These are phyloP conservation scores for Tylopilus felleus DNA, from an alignment of 768 basidiomycete genomes.

Conservation along the genomic window DNA sequence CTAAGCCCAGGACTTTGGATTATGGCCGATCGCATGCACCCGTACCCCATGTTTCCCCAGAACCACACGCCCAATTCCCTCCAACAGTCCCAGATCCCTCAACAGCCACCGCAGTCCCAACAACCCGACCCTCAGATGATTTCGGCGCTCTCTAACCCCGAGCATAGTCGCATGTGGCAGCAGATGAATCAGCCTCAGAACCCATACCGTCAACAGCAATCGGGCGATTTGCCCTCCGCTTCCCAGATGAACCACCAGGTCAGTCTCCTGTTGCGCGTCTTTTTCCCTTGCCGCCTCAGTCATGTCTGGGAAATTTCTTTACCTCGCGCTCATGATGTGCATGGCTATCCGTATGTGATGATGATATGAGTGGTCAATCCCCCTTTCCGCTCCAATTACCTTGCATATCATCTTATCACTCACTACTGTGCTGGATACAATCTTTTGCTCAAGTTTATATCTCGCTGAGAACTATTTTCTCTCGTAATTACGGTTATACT, in stretches of 20 bases:
- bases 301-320: constrained; percentile 17
- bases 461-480: constrained; percentile 1
- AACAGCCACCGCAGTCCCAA: constrained; percentile 45
- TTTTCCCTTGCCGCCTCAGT: constrained; percentile 10
- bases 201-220: constrained; percentile 41
- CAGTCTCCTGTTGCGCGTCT: constrained; percentile 25
- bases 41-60: constrained; percentile 52
- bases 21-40: constrained; percentile 62
- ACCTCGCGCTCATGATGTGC: constrained; percentile 12
- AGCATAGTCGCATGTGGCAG: constrained; percentile 56
- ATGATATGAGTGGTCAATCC: constrained; percentile 18
- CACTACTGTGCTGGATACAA: not conserved
- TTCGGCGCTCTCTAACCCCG: constrained; percentile 44
- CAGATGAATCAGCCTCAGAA: constrained; percentile 48
- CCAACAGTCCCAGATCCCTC: constrained; percentile 40
- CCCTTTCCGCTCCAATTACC: constrained; percentile 8
- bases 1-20: constrained; percentile 32
- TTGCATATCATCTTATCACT: constrained; percentile 15
- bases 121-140: constrained; percentile 38
- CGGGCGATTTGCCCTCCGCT: constrained; percentile 38
- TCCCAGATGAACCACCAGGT: constrained; percentile 47
- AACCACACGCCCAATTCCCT: constrained; percentile 45
- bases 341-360: constrained; percentile 11
- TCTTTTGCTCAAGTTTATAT: constrained; percentile 1
- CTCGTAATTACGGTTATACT: constrained; percentile 20